Evolutionary conservation across 345 rosid genomes (phyloP).

Genomic region (Noccaea bulbosa): DNA sequence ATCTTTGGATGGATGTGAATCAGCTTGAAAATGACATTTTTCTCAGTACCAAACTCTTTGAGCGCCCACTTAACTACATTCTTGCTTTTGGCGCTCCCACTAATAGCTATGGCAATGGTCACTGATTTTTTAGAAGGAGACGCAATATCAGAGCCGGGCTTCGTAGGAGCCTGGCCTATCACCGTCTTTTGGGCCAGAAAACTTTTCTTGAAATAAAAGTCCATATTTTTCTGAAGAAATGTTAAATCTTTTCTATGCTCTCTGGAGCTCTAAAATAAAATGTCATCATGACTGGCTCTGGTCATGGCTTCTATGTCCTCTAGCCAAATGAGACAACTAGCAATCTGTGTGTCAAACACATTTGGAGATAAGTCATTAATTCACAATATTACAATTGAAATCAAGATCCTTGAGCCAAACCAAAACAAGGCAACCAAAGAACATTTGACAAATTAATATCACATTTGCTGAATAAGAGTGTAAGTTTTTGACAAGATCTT

Average conservation of each 20-base stretch:
- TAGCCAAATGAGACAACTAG: neutral
- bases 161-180: neutral
- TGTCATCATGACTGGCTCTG: neutral
- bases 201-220: slow-evolving; percentile 24
- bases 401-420: slow-evolving; percentile 10
- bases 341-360: neutral
- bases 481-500: slow-evolving; percentile 17
- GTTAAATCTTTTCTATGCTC: no score
- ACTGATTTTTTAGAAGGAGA: slow-evolving; percentile 25
- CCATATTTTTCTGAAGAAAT: slow-evolving; percentile 28
- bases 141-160: slow-evolving; percentile 7
- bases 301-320: neutral
- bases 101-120: slow-evolving; percentile 63
- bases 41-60: slow-evolving; percentile 58
- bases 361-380: neutral
- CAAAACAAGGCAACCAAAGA: neutral
- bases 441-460: neutral
- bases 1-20: slow-evolving; percentile 66
- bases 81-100: slow-evolving; percentile 63
- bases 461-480: slow-evolving; percentile 6
- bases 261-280: no score
- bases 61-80: slow-evolving; percentile 55
- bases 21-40: slow-evolving; percentile 57
- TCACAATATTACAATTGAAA: neutral
- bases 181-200: neutral